Base-by-base conservation (phyloP, 2,329 filamentous ascomycete species). In the Hirsutella thompsonii region DNA sequence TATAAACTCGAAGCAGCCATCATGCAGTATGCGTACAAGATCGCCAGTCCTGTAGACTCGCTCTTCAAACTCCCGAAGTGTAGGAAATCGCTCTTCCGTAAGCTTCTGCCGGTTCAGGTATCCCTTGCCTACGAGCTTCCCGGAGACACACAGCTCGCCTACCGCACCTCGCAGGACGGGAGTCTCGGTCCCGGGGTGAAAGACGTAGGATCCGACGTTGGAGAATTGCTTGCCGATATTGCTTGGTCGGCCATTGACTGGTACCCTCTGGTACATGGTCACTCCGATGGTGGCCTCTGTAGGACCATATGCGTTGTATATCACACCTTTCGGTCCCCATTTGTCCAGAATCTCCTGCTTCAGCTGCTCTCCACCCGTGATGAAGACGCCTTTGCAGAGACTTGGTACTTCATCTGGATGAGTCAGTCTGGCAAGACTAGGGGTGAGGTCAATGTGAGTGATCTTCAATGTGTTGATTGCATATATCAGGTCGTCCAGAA, bases 261-360 rank as follows among this genome's bases (percentile, higher is more conserved):
- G 83, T 8, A 94, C 85, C 28, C 84, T 73, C n/a, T 81, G 80
- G 50, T 83, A 89, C 72, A 92, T 93, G 0, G 89, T 94, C 29
- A 89, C 83, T 5, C 89, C 89, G 47, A 95, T 95, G 0, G 89
- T 95, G 1, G 86, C 83, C 57, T 95, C 90, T 0, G 89, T 95
- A 1, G 89, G 90, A 0, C 89, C 89, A 48, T 94, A 87, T 3
- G 87, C 88, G 52, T 95, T 95, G 65, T 94, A 90, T 13, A 96
- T 88, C 35, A 88, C 86, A 2, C 71, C 71, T 42, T 80, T 72
- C 1, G 80, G 71, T 0, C 89, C 89, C 89, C 90, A 95, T 0
- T 69, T 73, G 51, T 94, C 83, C 2, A 95, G 67, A 37, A 94
- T 93, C 47, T 94, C 89, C 53, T 92, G 85, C 50, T 86, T 89